Evolutionary conservation across 2,329 filamentous ascomycete genomes (phyloP), one percentile per base, ranked within the genome.

Genomic region (Fusarium temperatum): DNA sequence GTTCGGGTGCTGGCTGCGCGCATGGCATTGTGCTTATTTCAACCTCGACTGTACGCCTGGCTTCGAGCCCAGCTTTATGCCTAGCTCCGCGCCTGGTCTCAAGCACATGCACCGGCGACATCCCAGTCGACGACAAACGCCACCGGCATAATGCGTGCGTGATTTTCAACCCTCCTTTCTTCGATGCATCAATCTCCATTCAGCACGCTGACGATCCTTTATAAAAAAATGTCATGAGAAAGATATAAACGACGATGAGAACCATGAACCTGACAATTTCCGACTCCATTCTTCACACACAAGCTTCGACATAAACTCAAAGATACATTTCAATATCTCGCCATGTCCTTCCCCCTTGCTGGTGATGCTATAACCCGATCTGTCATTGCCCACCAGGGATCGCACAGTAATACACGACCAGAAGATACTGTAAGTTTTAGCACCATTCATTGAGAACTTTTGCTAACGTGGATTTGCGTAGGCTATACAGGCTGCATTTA

Each of bases 381-480:
- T n/a, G 3, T 28, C 8, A 3, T 28, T 3, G 28, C 8, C 8
- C 1, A 2, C 39, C 14, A 17, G 1, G 8, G 8, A 22, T 22
- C 26, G 6, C 12, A 5, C 26, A 10, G 6, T 13, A 8, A n/a
- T 9, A 12, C 4, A 30, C 13, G 4, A 7, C 14, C 20, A 48
- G 26, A 30, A 0, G 7, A n/a, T 3, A 13, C 28, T 9, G 47
- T 13, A 32, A 18, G 28, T 17, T 30, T 17, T 26, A 30, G 20
- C 4, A 30, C 6, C 14, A 6, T 3, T 6, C 5, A 17, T n/a
- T 12, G 14, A 6, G 5, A 50, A 3, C 5, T 9, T n/a, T 0
- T 18, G 20, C 5, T 30, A 30, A 50, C 26, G 2, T n/a, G 15
- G 3, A 8, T 9, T 6, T 30, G 4, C 4, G 7, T 9, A 50